Evolutionary conservation across 2,329 filamentous ascomycete species (phyloP), one percentile per base, ranked within the genome.

Genomic region (Colletotrichum orchidophilum): DNA sequence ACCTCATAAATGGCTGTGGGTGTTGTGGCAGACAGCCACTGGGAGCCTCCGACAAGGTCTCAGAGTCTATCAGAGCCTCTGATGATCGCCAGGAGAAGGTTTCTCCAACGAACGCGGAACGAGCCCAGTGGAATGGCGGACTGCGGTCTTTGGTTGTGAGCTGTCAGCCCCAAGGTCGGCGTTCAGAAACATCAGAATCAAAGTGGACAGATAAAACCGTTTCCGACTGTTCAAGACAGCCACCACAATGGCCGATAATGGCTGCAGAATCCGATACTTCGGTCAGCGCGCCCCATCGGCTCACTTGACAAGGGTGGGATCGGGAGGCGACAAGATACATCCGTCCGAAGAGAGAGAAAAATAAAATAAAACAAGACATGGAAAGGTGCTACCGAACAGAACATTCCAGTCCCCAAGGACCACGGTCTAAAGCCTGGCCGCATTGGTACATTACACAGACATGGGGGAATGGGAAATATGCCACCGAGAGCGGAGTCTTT

Each of bases 311-410:
- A 35, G 15, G 50, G 21, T 46, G 58, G 63, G 50, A 57, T 63
- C 69, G 65, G 69, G 65, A 63, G 59, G 54, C 69, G 69, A 69
- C 64, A 46, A 59, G 69, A 71, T 61, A 71, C 69, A 69, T 69
- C 21, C 65, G 46, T 69, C 65, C 53, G 31, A 46, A 46, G 8
- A 46, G 39, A 9, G 39, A n/a, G 39, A 46, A 18, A 46, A 46
- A 21, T n/a, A n/a, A 46, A 46, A 9, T n/a, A n/a, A 46, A 46
- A 21, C 21, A 9, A 21, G n/a, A 46, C 39, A 46, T 15, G 21
- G 39, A 46, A 68, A 21, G 24, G 61, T 33, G 46, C 29, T 53
- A 55, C 35, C 26, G 12, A 53, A 60, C 33, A 63, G 65, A 68
- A 55, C 57, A 67, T 70, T 67, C 67, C 67, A 70, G 63, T 63